Base-by-base conservation (phyloP, 1,139 yeast species). In the Pichia sp. region DNA sequence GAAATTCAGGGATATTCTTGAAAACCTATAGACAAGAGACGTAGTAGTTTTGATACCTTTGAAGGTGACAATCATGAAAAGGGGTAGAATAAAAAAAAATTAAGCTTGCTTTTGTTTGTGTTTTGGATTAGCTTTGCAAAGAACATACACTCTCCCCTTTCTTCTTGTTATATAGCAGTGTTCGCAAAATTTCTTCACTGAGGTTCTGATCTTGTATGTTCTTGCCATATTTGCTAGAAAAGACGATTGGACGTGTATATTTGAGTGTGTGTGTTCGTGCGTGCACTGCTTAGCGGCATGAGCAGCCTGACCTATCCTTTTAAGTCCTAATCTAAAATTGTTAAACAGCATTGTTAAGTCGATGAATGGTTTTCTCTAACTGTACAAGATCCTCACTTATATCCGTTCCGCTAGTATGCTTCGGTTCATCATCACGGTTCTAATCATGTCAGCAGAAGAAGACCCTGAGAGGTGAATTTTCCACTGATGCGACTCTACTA, bases 51-150 rank as follows among this genome's bases (percentile, higher is more conserved):
- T 31, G 10, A 10, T 28, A 10, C 9, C 13, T 28, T 13, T 13
- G 31, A 10, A 28, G 13, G 31, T 13, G 31, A 10, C 13, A 28
- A 28, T 10, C 3, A 13, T 10, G 13, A 28, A 10, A 28, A 10
- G 31, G 13, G 13, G 31, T 28, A 28, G 31, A 28, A 28, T 28
- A 13, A 13, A 10, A 28, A 10, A 13, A 28, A 13, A 28, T 28
- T 70, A 91, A 60, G 96, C 96, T 72, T 91, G 98, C 72, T 97
- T 88, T 71, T 93, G 99, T 73, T 93, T 93, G 71, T 93, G 99
- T 71, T 89, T 89, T 58, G 91, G 90, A 69, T 90, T 89, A 46
- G 93, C 75, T 69, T 91, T 91, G 75, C 98, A 93, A 68, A 87
- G 86, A 41, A 91, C 96, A 61, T 87, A 90, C 23, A 90, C 95